These are phyloP conservation scores for Raphanus raphanistrum DNA, from an alignment of 345 rosid species.

Conservation along the genomic window DNA sequence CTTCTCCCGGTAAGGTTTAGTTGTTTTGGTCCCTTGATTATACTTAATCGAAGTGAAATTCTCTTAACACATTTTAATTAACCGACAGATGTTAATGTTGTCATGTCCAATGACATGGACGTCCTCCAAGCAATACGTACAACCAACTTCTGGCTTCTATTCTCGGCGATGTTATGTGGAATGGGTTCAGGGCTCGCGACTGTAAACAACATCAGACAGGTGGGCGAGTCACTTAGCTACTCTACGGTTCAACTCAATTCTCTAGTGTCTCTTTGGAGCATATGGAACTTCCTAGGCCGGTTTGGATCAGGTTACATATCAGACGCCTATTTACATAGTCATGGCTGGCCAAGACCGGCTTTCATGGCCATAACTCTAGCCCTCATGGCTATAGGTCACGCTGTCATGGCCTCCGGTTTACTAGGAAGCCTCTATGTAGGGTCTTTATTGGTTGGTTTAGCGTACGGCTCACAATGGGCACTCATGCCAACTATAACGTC, in stretches of 20 bases:
- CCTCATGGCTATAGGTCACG: slow-evolving; percentile 56
- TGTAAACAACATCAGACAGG: slow-evolving; percentile 75
- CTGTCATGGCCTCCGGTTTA: slow-evolving; percentile 69
- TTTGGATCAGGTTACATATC: slow-evolving; percentile 78
- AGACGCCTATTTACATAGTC: slow-evolving; percentile 58
- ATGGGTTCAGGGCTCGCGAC: slow-evolving; percentile 85
- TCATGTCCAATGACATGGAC: slow-evolving; percentile 46
- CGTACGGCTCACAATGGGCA: slow-evolving; percentile 85
- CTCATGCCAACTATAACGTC: slow-evolving; percentile 77
- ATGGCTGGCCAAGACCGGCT: slow-evolving; percentile 69
- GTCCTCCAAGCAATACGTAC: slow-evolving; percentile 56
- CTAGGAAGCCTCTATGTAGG: slow-evolving; percentile 63
- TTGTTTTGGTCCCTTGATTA: background rate
- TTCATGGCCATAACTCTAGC: slow-evolving; percentile 68
- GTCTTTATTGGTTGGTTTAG: slow-evolving; percentile 63
- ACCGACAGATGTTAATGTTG: slow-evolving; percentile 9
- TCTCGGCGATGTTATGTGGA: slow-evolving; percentile 72
- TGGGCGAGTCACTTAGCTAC: slow-evolving; percentile 92
- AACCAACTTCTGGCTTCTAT: slow-evolving; percentile 74
- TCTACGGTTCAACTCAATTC: slow-evolving; percentile 55
- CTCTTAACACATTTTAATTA: slow-evolving; percentile 13
- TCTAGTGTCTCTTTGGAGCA: slow-evolving; percentile 70
- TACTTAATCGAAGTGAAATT: background rate
- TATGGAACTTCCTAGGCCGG: slow-evolving; percentile 93
- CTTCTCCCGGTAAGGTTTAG: slow-evolving; percentile 27